Conservation (phyloP, 2,329 filamentous ascomycete genomes). For the Pseudogymnoascus sp. region DNA sequence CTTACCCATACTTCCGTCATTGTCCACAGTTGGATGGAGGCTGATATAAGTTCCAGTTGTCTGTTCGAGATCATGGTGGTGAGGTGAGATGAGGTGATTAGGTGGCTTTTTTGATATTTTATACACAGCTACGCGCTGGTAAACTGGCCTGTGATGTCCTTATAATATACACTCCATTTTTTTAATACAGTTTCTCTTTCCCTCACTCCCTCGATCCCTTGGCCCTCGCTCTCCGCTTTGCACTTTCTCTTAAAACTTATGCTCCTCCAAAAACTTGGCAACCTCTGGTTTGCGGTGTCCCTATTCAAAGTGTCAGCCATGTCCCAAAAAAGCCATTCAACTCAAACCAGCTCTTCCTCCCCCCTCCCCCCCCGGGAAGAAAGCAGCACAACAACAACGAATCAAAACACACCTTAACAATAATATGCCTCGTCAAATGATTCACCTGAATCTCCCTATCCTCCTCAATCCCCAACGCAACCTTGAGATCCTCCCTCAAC, state of each 20-base stretch:
- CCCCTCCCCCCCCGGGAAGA: neutral
- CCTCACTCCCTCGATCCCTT: neutral
- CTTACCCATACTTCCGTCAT: no score
- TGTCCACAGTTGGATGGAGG: no score
- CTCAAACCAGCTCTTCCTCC: neutral
- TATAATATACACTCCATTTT: neutral
- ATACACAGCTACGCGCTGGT: neutral
- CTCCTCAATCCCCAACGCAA: conserved; percentile 45
- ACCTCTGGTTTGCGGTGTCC: conserved; percentile 43
- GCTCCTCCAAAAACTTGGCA: conserved; percentile 37
- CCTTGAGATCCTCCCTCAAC: conserved; percentile 54
- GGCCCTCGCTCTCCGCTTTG: neutral
- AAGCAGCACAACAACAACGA: neutral
- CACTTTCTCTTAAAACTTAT: conserved; percentile 24
- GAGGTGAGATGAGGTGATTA: neutral
- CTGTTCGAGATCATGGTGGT: no score
- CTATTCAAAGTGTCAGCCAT: conserved; percentile 26
- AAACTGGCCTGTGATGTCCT: neutral
- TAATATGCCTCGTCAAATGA: conserved; percentile 59
- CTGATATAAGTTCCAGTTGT: no score
- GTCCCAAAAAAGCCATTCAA: neutral
- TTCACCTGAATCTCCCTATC: conserved; percentile 40
- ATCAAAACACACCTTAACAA: conserved; percentile 56
- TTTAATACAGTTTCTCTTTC: neutral
- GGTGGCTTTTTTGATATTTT: neutral